Conservation (phyloP, 176 grass and related monocot genomes). For the Echinochloa phyllopogon region DNA sequence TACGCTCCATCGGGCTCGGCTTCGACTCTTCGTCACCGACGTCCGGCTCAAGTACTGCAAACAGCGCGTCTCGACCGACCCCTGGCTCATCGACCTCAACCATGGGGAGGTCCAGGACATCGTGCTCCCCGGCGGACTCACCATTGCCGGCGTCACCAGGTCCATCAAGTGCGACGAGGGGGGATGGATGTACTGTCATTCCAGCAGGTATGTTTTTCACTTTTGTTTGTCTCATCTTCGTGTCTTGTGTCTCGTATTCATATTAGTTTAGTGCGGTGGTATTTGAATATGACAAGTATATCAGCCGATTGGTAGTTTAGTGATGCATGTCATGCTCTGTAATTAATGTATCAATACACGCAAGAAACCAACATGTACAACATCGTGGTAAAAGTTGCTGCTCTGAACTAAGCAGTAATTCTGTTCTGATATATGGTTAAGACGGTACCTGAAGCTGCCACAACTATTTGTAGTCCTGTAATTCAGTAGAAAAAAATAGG, state of each 20-base stretch:
- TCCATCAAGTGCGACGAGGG: conserved; percentile 94
- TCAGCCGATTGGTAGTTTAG: not conserved
- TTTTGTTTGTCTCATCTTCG: not conserved
- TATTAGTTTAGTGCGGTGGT: not conserved
- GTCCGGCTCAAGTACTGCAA: conserved; percentile 88
- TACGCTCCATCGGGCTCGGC: conserved; percentile 78
- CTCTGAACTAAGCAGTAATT: not conserved
- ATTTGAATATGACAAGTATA: not conserved
- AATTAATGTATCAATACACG: not conserved
- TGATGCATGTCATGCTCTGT: not conserved
- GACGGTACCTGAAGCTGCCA: too few relatives aligned
- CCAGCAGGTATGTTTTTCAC: conserved; percentile 65
- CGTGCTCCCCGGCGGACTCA: conserved; percentile 69
- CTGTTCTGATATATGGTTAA: not conserved
- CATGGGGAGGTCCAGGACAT: conserved; percentile 61
- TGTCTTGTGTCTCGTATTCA: not conserved
- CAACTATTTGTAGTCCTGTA: not conserved
- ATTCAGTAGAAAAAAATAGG: not conserved
- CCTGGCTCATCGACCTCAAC: conserved; percentile 78
- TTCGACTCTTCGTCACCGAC: conserved; percentile 75
- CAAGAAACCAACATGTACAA: not conserved
- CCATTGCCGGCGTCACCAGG: conserved; percentile 55
- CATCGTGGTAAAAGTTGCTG: not conserved
- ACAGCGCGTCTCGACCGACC: conserved; percentile 51
- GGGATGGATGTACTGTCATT: conserved; percentile 82